A percentile compares a stretch with the other conserved stretches of the same genome.
Evolutionary conservation across 1,139 yeast species (phyloP).

Genomic region (Blastobotrys capitulatus): DNA sequence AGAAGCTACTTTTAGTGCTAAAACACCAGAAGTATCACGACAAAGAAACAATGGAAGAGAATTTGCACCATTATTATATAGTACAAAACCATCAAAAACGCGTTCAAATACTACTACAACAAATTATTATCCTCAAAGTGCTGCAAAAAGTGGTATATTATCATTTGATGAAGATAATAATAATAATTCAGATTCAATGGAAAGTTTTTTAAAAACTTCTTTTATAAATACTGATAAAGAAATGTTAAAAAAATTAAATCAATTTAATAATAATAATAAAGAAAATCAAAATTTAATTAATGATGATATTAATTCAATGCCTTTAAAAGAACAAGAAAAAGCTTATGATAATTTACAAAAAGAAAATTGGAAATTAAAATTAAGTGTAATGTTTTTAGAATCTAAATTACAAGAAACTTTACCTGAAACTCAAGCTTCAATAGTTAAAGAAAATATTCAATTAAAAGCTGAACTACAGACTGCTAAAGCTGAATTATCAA

Average conservation of each 20-base stretch:
- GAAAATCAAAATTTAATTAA: neutral
- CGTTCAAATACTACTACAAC: neutral
- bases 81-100: neutral
- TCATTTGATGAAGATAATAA: constrained; percentile 12
- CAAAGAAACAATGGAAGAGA: constrained; percentile 5
- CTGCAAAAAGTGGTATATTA: constrained; percentile 8
- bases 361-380: constrained; percentile 59
- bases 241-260: constrained; percentile 2
- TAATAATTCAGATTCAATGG: constrained; percentile 15
- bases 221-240: constrained; percentile 6
- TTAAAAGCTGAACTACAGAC: constrained; percentile 22
- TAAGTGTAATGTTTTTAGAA: constrained; percentile 35
- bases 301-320: constrained; percentile 15
- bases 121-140: neutral
- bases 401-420: constrained; percentile 14
- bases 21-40: constrained; percentile 7
- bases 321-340: constrained; percentile 27
- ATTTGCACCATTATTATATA: constrained; percentile 11
- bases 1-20: constrained; percentile 7
- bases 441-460: constrained; percentile 18
- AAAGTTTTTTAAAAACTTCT: constrained; percentile 10
- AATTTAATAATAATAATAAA: neutral
- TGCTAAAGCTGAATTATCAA: constrained; percentile 17
- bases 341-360: constrained; percentile 46
- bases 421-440: constrained; percentile 18